These are phyloP conservation scores for Talaromyces liani DNA, from an alignment of 495 filamentous ascomycete species.

Conservation along the genomic window DNA sequence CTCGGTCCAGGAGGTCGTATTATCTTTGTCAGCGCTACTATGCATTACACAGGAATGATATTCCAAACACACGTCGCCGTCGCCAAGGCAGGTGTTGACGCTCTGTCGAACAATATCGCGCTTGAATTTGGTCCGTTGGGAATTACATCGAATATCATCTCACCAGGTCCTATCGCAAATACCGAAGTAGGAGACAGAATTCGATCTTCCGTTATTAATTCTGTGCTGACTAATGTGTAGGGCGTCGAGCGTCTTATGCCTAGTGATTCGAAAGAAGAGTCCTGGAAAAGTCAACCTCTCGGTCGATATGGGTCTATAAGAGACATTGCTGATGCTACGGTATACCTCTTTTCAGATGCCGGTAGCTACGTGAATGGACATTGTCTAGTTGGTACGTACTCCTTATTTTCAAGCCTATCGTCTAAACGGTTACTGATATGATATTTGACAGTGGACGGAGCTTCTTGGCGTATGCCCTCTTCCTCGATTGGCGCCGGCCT, in stretches of 20 bases:
- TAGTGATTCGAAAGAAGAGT: slow-evolving; percentile 22
- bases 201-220: slow-evolving; percentile 15
- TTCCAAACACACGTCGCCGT: slow-evolving; percentile 81
- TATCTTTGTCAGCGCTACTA: slow-evolving; percentile 78
- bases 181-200: slow-evolving; percentile 42
- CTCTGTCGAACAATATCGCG: slow-evolving; percentile 63
- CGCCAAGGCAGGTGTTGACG: slow-evolving; percentile 88
- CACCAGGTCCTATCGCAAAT: slow-evolving; percentile 67
- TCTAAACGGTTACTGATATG: slow-evolving; percentile 6
- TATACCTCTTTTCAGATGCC: slow-evolving; percentile 76
- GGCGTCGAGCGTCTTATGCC: slow-evolving; percentile 38
- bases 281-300: slow-evolving; percentile 47
- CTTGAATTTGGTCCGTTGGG: slow-evolving; percentile 86
- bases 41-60: slow-evolving; percentile 80
- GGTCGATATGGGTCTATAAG: slow-evolving; percentile 76
- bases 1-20: slow-evolving; percentile 71
- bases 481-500: slow-evolving; percentile 35
- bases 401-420: not conserved
- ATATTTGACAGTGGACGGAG: slow-evolving; percentile 32
- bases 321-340: slow-evolving; percentile 89
- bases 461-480: slow-evolving; percentile 34
- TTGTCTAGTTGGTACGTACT: slow-evolving; percentile 53
- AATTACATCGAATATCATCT: slow-evolving; percentile 81
- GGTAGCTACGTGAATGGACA: slow-evolving; percentile 80
- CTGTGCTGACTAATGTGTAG: slow-evolving; percentile 20